Evolutionary conservation across 805 yeast species (phyloP), one percentile per base, ranked within the genome.

Genomic region (Sugiyamaella floridensis): DNA sequence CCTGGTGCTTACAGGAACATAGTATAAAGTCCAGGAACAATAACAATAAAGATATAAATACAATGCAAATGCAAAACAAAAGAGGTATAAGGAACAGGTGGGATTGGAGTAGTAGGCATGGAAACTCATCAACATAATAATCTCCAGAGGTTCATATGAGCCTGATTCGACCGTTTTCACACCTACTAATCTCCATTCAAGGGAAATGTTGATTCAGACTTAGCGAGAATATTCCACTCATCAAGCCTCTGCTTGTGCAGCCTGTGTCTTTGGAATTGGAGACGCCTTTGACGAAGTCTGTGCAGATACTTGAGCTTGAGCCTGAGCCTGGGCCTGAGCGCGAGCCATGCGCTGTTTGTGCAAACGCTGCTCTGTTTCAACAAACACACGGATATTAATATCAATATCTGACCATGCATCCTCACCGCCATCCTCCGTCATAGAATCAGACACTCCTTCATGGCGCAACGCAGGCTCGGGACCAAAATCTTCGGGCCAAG

Each of bases 371-470:
- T 90, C 97, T 49, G 89, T 80, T 59, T 85, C 85, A 1, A 95
- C 89, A 73, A 90, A 92, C 4, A 81, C 97, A 54, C 80, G 76
- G 59, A 92, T 81, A 19, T 85, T 81, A 12, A 84, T 74, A 8
- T 95, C 95, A 50, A 90, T 83, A 50, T 78, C 78, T 19, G 71
- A 69, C 80, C 80, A 77, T 4, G 71, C 78, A 29, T 76, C 78
- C 4, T 73, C 77, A 6, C 71, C 75, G 11, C 70, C 74, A 0
- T 55, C 64, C 1, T 64, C 66, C 22, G 49, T 51, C 55, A 32
- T 32, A 14, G 48, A 16, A 28, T 58, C 55, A 11, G 29, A 40
- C 44, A 44, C 52, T 47, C 56, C 47, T 54, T 58, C 26, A 62
- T 63, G 43, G 77, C 71, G 9, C 22, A 40, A 50, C 11, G 32